Evolutionary conservation across 495 filamentous ascomycete genomes (phyloP), one percentile per base, ranked within the genome.

Genomic region (Bacidia rubella): DNA sequence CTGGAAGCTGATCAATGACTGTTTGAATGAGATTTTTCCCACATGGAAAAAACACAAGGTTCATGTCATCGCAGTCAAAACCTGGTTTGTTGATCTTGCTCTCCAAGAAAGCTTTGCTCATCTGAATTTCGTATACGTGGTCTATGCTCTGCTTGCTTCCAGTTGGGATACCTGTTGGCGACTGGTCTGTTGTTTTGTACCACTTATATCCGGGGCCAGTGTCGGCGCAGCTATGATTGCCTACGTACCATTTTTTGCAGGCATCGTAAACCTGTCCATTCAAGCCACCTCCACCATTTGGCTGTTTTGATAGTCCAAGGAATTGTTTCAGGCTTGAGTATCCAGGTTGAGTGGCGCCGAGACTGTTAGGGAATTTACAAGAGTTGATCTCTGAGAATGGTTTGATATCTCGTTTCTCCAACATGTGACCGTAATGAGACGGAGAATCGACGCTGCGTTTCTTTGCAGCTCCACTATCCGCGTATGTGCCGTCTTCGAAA

Each of bases 71-170:
- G 20, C 44, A 47, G 15, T 22, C 24, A 26, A 47, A 47, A 22
- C 44, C 44, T 1, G 21, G 21, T n/a, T 20, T 22, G 3, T 47
- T 25, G 44, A 47, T 47, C 44, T 26, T 47, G 5, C 19, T 47
- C 26, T 21, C 2, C 2, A 47, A 26, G 44, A 47, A 47, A 22
- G 26, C 44, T 17, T 47, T 47, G 3, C 22, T 25, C 23, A 40
- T 22, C 20, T 51, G 25, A 22, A 29, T 19, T 17, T 51, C 32
- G 20, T 51, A 55, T 43, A 55, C 53, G 19, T 55, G 53, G 1
- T 55, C 53, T 17, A 55, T 22, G 24, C 43, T 48, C 21, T 54
- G 52, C 20, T 21, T 9, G 27, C 52, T 54, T 12, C 45, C 21
- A 3, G 21, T 25, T 9, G 52, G 52, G 38, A 54, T 54, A 7